These are phyloP conservation scores for Crepidotus variabilis DNA, from an alignment of 768 basidiomycete genomes.

Conservation along the genomic window DNA sequence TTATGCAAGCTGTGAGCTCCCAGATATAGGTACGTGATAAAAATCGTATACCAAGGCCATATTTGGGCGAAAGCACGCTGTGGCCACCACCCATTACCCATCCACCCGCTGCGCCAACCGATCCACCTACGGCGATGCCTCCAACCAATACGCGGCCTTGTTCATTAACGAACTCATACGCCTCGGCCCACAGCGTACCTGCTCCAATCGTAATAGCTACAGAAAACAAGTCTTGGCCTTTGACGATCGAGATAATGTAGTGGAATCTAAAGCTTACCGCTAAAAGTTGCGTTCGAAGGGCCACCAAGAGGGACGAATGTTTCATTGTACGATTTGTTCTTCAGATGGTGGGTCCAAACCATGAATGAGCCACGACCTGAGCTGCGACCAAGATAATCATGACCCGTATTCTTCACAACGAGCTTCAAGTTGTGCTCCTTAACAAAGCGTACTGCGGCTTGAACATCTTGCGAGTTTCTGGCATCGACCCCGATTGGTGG, in stretches of 20 bases:
- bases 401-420: constrained; percentile 32
- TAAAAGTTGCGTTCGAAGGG: constrained; percentile 4
- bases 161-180: constrained; percentile 31
- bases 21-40: neutral
- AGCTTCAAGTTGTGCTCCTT: constrained; percentile 30
- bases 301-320: constrained; percentile 29
- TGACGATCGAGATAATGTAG: neutral
- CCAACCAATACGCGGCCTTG: constrained; percentile 41
- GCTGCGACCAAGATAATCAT: constrained; percentile 5
- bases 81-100: constrained; percentile 49
- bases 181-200: constrained; percentile 42
- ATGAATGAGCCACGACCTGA: constrained; percentile 31
- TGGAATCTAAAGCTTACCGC: constrained; percentile 11
- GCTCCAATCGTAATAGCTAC: constrained; percentile 27
- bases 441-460: constrained; percentile 36
- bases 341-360: constrained; percentile 34
- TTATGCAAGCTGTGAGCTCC: neutral
- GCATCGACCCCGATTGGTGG: constrained; percentile 39
- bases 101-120: constrained; percentile 47
- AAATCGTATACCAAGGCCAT: constrained; percentile 36
- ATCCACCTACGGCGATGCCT: constrained; percentile 32
- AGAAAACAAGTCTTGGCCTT: neutral
- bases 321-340: constrained; percentile 25
- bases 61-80: constrained; percentile 30
- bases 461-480: constrained; percentile 31